Conservation (phyloP, 2,329 filamentous ascomycete genomes). For the Colletotrichum chrysophilum region DNA sequence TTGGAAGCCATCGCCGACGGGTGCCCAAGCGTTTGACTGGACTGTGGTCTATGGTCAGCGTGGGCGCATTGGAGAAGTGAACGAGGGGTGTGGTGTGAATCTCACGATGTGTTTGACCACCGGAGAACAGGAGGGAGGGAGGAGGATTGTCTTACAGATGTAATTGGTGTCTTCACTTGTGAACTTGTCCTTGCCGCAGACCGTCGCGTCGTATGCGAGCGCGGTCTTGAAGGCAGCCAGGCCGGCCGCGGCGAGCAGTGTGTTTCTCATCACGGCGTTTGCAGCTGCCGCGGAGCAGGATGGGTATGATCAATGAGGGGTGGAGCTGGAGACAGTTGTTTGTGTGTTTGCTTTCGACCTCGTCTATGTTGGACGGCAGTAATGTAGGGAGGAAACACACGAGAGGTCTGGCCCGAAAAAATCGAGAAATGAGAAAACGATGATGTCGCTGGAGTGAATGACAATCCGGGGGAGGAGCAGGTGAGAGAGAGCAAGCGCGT, state of each 20-base stretch:
- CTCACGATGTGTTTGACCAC: background rate
- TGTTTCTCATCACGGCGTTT: constrained; percentile 14
- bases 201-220: constrained; percentile 29
- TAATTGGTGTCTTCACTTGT: constrained; percentile 25
- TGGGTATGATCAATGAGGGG: background rate
- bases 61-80: background rate
- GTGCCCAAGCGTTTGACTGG: constrained; percentile 36
- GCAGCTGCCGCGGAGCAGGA: background rate
- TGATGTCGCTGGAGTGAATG: background rate
- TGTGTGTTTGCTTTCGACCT: background rate
- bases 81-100: background rate
- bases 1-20: constrained; percentile 29
- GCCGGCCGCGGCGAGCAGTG: constrained; percentile 6
- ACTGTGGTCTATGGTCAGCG: constrained; percentile 20
- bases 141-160: constrained; percentile 25
- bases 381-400: background rate
- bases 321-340: background rate
- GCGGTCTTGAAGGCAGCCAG: constrained; percentile 12
- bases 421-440: background rate
- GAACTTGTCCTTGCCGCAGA: constrained; percentile 32
- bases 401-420: background rate
- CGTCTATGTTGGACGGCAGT: background rate
- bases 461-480: background rate
- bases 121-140: background rate
- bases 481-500: background rate